Conservation (phyloP, 2,329 filamentous ascomycete genomes). For the Penicillium freii region DNA sequence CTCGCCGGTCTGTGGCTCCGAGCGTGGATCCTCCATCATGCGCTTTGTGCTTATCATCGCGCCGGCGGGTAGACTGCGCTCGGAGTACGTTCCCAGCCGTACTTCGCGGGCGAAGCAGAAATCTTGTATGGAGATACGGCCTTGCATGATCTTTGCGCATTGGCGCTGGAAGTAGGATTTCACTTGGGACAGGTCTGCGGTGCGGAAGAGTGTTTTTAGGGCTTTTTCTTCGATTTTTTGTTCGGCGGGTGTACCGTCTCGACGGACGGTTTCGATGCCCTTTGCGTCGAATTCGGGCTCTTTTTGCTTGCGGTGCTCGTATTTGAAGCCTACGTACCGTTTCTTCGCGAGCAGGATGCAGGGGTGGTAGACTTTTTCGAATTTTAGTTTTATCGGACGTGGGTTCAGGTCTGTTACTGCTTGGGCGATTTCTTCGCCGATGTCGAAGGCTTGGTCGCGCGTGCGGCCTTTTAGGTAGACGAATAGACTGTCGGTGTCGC, state of each 20-base stretch:
- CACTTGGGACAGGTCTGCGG: conserved; percentile 80
- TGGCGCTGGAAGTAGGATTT: conserved; percentile 88
- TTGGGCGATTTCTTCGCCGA: conserved; percentile 87
- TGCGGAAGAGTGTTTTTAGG: conserved; percentile 84
- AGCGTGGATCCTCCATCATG: conserved; percentile 81
- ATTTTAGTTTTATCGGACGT: conserved; percentile 89
- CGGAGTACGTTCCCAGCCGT: conserved; percentile 81
- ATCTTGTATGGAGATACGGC: conserved; percentile 84
- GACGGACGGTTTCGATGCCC: conserved; percentile 93
- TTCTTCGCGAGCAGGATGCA: conserved; percentile 95
- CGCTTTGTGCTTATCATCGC: conserved; percentile 81
- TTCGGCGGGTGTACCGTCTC: conserved; percentile 91
- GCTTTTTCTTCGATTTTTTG: conserved; percentile 96
- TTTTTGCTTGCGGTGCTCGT: conserved; percentile 71
- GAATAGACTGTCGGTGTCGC: conserved; percentile 94
- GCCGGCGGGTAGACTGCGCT: conserved; percentile 78
- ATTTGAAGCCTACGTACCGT: conserved; percentile 97
- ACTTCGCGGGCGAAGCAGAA: conserved; percentile 96
- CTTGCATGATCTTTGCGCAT: conserved; percentile 88
- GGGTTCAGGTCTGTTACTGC: conserved; percentile 88
- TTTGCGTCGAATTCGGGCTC: conserved; percentile 95
- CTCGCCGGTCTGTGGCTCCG: conserved; percentile 92
- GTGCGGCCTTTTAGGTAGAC: conserved; percentile 85
- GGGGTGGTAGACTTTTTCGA: conserved; percentile 97
- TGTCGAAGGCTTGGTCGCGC: conserved; percentile 81